Conservation (phyloP, 2,329 filamentous ascomycete genomes). For the Amylocarpus encephaloides region DNA sequence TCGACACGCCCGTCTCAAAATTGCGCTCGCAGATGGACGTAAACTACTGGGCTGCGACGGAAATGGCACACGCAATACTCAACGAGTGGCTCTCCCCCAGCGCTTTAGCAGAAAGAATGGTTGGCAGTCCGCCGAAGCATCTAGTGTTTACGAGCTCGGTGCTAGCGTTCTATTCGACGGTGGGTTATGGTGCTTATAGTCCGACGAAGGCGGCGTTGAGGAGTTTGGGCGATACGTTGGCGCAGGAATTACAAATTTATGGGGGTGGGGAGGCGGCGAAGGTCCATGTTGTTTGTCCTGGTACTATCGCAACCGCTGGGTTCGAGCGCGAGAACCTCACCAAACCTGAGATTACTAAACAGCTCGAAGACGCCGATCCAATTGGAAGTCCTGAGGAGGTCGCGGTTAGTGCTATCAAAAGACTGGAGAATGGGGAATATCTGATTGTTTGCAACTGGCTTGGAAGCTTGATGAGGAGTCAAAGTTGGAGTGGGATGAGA, state of each 20-base stretch:
- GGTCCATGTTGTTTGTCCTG: slow-evolving; percentile 77
- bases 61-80: slow-evolving; percentile 77
- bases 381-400: slow-evolving; percentile 73
- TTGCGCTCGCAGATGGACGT: slow-evolving; percentile 80
- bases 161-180: slow-evolving; percentile 66
- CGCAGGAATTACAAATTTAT: slow-evolving; percentile 81
- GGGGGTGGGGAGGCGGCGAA: slow-evolving; percentile 62
- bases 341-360: slow-evolving; percentile 74
- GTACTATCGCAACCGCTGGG: slow-evolving; percentile 73
- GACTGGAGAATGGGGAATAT: slow-evolving; percentile 75
- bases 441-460: slow-evolving; percentile 70
- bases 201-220: slow-evolving; percentile 82
- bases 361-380: slow-evolving; percentile 77
- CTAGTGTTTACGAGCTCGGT: slow-evolving; percentile 82
- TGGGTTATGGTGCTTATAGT: slow-evolving; percentile 78
- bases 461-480: slow-evolving; percentile 64
- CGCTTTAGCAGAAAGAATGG: slow-evolving; percentile 33
- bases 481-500: slow-evolving; percentile 46
- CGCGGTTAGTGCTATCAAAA: slow-evolving; percentile 61
- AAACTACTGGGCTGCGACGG: slow-evolving; percentile 82
- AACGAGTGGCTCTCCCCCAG: slow-evolving; percentile 62
- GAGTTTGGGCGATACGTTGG: slow-evolving; percentile 73
- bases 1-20: slow-evolving; percentile 62
- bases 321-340: slow-evolving; percentile 66
- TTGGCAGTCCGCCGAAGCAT: slow-evolving; percentile 53